phyloP scores from a whole-genome alignment of 1,284 basidiomycete genomes.

The Ceratobasidium sp. region DNA sequence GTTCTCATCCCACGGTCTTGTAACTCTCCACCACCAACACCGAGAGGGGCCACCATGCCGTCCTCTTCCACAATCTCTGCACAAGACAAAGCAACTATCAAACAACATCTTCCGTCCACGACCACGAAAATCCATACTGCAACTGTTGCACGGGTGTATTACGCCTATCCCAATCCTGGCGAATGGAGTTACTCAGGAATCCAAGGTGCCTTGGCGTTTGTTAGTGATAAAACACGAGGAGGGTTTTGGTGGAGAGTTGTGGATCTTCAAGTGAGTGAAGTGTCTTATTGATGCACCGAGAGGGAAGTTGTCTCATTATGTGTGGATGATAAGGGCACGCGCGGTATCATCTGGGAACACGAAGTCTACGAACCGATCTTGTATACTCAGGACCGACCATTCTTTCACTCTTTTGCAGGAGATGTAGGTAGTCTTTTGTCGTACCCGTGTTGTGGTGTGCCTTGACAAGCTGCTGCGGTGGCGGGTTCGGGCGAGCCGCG shows the following conservation, averaged over 20 bases:
- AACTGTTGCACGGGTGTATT: conserved; percentile 88
- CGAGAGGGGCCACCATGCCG: conserved; percentile 67
- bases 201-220: conserved; percentile 85
- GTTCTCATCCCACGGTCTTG: neutral
- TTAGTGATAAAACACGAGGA: conserved; percentile 72
- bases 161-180: conserved; percentile 79
- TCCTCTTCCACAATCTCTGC: conserved; percentile 74
- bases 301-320: neutral
- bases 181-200: conserved; percentile 90
- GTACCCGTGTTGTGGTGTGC: neutral
- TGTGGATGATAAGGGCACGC: conserved; percentile 67
- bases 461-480: conserved; percentile 18
- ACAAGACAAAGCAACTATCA: conserved; percentile 84
- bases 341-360: conserved; percentile 95
- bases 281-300: neutral
- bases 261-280: conserved; percentile 70
- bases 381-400: conserved; percentile 89
- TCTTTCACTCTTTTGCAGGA: conserved; percentile 94
- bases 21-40: conserved; percentile 13
- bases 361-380: conserved; percentile 90
- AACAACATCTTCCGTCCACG: conserved; percentile 70
- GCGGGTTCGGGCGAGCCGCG: neutral
- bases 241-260: conserved; percentile 81
- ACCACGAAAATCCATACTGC: conserved; percentile 82
- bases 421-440: conserved; percentile 75